These are phyloP conservation scores for Metarhizium humberi DNA, from an alignment of 2,329 filamentous ascomycete genomes.

Conservation along the genomic window DNA sequence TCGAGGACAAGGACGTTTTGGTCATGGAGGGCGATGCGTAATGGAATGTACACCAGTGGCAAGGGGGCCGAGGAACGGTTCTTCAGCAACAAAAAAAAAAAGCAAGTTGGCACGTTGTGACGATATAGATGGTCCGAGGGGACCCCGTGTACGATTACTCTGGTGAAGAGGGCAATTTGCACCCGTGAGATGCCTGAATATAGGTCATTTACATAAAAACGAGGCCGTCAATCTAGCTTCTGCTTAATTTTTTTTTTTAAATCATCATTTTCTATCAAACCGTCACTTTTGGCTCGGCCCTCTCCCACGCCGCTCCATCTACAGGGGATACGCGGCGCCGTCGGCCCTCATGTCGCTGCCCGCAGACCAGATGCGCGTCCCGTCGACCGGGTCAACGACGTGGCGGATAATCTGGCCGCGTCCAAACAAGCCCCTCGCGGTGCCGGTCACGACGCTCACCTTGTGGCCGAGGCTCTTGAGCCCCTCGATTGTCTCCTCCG, in stretches of 20 bases:
- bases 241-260: neutral
- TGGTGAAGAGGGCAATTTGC: neutral
- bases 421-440: slow-evolving; percentile 63
- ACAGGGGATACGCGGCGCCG: slow-evolving; percentile 53
- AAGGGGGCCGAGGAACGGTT: too few relatives aligned
- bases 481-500: slow-evolving; percentile 55
- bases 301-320: neutral
- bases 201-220: neutral
- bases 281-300: neutral
- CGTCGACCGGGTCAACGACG: slow-evolving; percentile 60
- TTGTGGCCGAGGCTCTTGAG: slow-evolving; percentile 64
- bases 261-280: neutral
- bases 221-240: neutral
- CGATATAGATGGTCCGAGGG: slow-evolving; percentile 2
- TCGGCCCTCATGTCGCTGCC: slow-evolving; percentile 86
- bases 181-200: neutral
- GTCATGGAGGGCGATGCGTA: slow-evolving; percentile 34
- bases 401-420: slow-evolving; percentile 78
- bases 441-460: slow-evolving; percentile 58
- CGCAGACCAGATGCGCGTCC: slow-evolving; percentile 68
- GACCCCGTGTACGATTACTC: slow-evolving; percentile 1
- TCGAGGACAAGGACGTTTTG: slow-evolving; percentile 88
- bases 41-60: slow-evolving; percentile 3
- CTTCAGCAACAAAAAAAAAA: slow-evolving; percentile 9
- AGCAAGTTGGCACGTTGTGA: slow-evolving; percentile 18